A percentile compares a stretch with the other conserved stretches of the same genome.
Conservation (phyloP, 2,329 filamentous ascomycete species). For the Alternaria arborescens region DNA sequence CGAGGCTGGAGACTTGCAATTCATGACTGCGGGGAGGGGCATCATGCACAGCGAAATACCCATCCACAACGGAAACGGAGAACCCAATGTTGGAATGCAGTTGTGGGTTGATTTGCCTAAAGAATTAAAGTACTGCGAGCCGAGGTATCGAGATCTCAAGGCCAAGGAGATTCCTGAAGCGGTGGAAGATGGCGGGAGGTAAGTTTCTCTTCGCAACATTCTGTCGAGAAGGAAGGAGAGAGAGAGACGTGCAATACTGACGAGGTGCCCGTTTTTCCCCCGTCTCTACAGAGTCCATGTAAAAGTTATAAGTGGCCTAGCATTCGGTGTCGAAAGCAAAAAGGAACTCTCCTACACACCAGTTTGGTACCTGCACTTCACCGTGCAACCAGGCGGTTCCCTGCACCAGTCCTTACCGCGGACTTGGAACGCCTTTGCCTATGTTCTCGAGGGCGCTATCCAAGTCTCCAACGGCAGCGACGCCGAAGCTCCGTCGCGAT, state of each 20-base stretch:
- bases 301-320: neutral
- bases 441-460: neutral
- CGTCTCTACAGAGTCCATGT: neutral
- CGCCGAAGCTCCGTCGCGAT: no score
- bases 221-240: no score
- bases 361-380: neutral
- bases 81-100: neutral
- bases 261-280: no score
- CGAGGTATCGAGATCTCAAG: neutral
- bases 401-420: neutral
- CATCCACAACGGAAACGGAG: neutral
- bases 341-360: neutral
- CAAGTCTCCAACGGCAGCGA: neutral
- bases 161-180: neutral
- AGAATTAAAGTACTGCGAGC: neutral
- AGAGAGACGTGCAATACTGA: no score
- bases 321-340: neutral
- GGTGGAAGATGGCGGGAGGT: neutral
- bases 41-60: neutral
- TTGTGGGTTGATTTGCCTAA: neutral
- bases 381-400: neutral
- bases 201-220: neutral
- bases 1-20: neutral
- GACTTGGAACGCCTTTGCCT: neutral
- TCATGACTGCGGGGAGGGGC: neutral